These are phyloP conservation scores for Spirogloea muscicola DNA, from an alignment of 139 green algal genomes.

Conservation along the genomic window DNA sequence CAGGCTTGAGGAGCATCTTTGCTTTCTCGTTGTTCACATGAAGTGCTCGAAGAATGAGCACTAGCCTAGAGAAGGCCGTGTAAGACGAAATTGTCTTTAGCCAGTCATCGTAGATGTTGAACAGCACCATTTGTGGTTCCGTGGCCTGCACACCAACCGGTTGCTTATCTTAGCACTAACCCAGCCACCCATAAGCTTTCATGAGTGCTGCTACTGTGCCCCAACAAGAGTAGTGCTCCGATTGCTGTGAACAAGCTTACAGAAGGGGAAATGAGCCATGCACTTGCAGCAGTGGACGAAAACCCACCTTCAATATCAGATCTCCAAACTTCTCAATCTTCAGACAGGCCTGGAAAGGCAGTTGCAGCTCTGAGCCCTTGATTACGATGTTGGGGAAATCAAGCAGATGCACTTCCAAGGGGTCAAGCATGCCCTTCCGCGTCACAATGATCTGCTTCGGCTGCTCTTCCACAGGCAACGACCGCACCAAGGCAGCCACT, in stretches of 20 bases:
- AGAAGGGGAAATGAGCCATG: too few species aligned
- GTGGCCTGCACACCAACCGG: too few species aligned
- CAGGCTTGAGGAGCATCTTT: conserved; percentile 88
- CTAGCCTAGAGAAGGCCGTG: conserved; percentile 95
- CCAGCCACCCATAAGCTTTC: too few species aligned
- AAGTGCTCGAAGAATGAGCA: conserved; percentile 93
- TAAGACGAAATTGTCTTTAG: conserved; percentile 94
- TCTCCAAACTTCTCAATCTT: conserved; percentile 95
- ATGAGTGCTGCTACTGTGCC: too few species aligned
- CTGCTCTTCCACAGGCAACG: conserved; percentile 97
- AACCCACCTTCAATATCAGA: conserved; percentile 59
- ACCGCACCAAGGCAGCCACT: conserved; percentile 89
- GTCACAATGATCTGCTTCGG: conserved; percentile 99
- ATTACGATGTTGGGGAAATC: conserved; percentile 99
- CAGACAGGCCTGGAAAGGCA: conserved; percentile 96
- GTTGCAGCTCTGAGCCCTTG: conserved; percentile 96
- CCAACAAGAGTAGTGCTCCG: too few species aligned
- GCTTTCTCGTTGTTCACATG: conserved; percentile 99
- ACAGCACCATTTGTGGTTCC: conserved; percentile 97
- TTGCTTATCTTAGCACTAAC: too few species aligned
- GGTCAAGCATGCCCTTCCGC: conserved; percentile 98
- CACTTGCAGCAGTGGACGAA: too few species aligned
- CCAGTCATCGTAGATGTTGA: conserved; percentile 99
- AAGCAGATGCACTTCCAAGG: conserved; percentile 96
- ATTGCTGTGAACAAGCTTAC: too few species aligned